A percentile compares a stretch with the other conserved stretches of the same genome.
Conservation (phyloP, 495 filamentous ascomycete species). For the Xylaria telfairii region DNA sequence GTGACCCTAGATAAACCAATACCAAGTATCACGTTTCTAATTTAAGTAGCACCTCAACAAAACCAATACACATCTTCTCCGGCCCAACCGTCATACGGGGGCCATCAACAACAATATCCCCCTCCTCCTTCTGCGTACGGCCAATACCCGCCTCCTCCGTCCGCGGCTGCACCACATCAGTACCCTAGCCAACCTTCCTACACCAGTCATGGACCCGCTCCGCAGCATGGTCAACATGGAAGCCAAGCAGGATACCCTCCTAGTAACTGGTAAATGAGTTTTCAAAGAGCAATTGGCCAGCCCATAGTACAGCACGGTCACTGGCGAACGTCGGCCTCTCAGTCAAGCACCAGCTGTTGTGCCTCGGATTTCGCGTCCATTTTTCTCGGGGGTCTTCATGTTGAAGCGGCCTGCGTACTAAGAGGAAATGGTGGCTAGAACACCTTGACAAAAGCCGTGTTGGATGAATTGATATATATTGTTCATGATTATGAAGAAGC, state of each 20-base stretch:
- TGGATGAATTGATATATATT: conserved; percentile 18
- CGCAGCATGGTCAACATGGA: conserved; percentile 43
- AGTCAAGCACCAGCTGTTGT: background rate
- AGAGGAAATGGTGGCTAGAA: background rate
- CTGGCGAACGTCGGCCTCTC: too few relatives aligned
- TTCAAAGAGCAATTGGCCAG: conserved; percentile 1
- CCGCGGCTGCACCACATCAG: conserved; percentile 33
- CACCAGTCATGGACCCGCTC: conserved; percentile 37
- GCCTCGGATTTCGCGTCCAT: background rate
- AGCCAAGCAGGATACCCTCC: conserved; percentile 39
- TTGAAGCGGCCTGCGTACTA: background rate
- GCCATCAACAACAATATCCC: conserved; percentile 40
- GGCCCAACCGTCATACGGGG: conserved; percentile 38
- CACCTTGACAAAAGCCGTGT: background rate
- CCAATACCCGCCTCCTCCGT: conserved; percentile 36
- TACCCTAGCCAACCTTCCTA: conserved; percentile 42
- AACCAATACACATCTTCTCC: conserved; percentile 35
- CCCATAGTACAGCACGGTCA: background rate
- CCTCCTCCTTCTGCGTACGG: conserved; percentile 40
- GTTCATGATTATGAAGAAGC: conserved; percentile 17
- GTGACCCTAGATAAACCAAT: background rate
- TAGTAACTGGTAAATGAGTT: conserved; percentile 34
- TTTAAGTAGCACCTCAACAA: conserved; percentile 24
- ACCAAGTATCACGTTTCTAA: conserved; percentile 19
- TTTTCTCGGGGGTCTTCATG: background rate